Conservation (phyloP, 257 asterid species). For the Solanum bulbocastanum region DNA sequence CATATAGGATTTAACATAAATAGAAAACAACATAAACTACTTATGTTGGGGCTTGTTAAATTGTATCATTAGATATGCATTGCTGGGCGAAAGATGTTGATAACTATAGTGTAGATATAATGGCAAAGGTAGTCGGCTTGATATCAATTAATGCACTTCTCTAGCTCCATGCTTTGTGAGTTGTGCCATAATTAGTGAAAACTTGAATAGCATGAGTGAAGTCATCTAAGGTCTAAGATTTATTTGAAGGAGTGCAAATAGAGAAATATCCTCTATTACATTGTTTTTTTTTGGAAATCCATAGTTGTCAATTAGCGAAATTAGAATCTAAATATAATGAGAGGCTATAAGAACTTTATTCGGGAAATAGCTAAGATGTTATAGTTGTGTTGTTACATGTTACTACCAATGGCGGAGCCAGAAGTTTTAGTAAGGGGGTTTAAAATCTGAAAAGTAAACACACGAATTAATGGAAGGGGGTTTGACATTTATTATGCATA, state of each 20-base stretch:
- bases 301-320: not conserved
- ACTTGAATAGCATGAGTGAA: not conserved
- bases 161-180: not conserved
- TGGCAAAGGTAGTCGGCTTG: not conserved
- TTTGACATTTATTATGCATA: too few relatives aligned
- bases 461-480: too few relatives aligned
- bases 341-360: not conserved
- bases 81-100: not conserved
- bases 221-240: not conserved
- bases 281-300: not conserved
- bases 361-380: not conserved
- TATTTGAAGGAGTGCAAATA: not conserved
- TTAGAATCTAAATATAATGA: not conserved
- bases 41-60: not conserved
- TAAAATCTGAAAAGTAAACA: too few relatives aligned
- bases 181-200: not conserved
- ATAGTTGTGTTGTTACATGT: not conserved
- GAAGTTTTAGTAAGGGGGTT: too few relatives aligned
- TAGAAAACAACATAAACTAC: not conserved
- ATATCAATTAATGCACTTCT: not conserved
- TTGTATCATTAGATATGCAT: not conserved
- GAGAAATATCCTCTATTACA: not conserved
- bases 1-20: not conserved
- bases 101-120: not conserved
- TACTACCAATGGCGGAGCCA: not conserved